These are phyloP conservation scores for Iberis pinnata DNA, from an alignment of 345 rosid species.

Conservation along the genomic window DNA sequence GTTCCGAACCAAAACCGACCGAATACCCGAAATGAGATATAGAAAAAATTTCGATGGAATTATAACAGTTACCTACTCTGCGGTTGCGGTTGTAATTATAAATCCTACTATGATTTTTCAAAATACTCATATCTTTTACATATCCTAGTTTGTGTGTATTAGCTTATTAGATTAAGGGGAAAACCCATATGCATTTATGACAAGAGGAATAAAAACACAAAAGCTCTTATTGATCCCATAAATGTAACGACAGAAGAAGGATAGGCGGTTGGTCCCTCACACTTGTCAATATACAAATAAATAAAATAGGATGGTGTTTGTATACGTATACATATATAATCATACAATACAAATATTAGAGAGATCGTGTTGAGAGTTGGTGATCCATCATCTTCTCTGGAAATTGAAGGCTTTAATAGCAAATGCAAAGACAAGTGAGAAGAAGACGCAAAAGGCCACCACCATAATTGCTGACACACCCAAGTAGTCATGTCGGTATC, in stretches of 20 bases:
- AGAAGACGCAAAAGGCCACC: constrained; percentile 53
- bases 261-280: neutral
- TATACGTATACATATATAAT: constrained; percentile 13
- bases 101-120: too few relatives aligned
- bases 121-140: too few relatives aligned
- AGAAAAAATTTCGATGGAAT: too few relatives aligned
- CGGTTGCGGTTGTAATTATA: too few relatives aligned
- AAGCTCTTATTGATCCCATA: constrained; percentile 17
- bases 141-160: too few relatives aligned
- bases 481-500: constrained; percentile 74
- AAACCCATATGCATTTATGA: too few relatives aligned
- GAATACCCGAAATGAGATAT: too few relatives aligned
- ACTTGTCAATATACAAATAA: constrained; percentile 22
- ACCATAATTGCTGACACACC: constrained; percentile 69
- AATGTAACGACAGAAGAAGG: constrained; percentile 11
- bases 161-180: too few relatives aligned
- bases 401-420: constrained; percentile 84
- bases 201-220: too few relatives aligned
- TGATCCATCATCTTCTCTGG: constrained; percentile 66
- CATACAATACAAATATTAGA: neutral
- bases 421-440: constrained; percentile 64
- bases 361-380: constrained; percentile 1
- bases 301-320: constrained; percentile 15
- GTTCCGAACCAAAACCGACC: too few relatives aligned
- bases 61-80: too few relatives aligned